These are phyloP conservation scores for Colletotrichum tamarilloi DNA, from an alignment of 2,329 filamentous ascomycete genomes.

Conservation along the genomic window DNA sequence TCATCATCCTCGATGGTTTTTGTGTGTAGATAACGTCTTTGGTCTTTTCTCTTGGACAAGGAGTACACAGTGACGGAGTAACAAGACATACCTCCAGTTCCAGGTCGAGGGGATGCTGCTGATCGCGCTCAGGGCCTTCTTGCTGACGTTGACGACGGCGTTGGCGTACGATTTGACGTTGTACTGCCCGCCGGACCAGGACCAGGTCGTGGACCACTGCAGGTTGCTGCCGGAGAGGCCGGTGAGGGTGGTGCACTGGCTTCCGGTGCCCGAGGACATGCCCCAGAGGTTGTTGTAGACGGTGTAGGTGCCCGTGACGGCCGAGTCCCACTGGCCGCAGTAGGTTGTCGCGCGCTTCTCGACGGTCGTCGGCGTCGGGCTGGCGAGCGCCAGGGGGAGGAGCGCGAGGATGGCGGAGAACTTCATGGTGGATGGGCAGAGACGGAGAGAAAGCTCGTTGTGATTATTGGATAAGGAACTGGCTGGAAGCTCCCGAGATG, in stretches of 20 bases:
- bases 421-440: conserved; percentile 32
- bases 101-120: conserved; percentile 46
- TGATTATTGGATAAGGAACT: background rate
- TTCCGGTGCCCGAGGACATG: conserved; percentile 44
- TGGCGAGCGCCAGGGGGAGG: conserved; percentile 32
- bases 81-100: conserved; percentile 42
- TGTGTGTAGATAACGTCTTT: no score
- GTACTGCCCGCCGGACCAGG: conserved; percentile 49
- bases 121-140: conserved; percentile 46
- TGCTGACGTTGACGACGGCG: conserved; percentile 43
- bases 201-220: conserved; percentile 53
- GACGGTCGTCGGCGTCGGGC: conserved; percentile 25
- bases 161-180: conserved; percentile 58
- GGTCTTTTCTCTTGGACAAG: no score
- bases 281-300: conserved; percentile 58
- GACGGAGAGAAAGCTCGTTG: no score
- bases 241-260: conserved; percentile 53
- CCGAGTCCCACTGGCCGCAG: conserved; percentile 41
- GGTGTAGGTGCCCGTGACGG: conserved; percentile 39
- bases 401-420: conserved; percentile 32
- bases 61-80: no score
- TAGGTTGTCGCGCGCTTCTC: conserved; percentile 37
- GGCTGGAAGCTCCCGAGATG: background rate
- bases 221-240: conserved; percentile 46
- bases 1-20: no score